Evolutionary conservation across 2,329 filamentous ascomycete genomes (phyloP).

Genomic region (Pseudogymnoascus destructans): DNA sequence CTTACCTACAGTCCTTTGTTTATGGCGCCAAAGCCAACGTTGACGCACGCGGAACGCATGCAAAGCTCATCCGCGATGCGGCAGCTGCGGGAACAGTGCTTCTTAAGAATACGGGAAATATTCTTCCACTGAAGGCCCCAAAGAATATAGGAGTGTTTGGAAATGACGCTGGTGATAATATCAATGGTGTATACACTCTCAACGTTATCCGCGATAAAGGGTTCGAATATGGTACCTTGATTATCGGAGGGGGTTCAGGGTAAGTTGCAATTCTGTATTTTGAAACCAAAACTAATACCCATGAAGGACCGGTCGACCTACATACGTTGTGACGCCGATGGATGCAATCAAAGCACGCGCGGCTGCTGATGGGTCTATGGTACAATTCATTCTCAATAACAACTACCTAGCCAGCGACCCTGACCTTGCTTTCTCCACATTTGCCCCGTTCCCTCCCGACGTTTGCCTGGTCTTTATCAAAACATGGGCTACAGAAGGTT

Average conservation of each 20-base stretch:
- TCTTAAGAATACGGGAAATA: constrained; percentile 41
- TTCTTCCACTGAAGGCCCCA: constrained; percentile 36
- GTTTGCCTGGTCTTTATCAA: constrained; percentile 50
- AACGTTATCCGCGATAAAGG: not conserved
- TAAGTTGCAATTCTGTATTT: not conserved
- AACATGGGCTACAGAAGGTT: constrained; percentile 44
- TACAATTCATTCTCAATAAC: constrained; percentile 16
- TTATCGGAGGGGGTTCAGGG: constrained; percentile 18
- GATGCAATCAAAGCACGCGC: constrained; percentile 35
- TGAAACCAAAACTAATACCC: not conserved
- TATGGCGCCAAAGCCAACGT: constrained; percentile 27
- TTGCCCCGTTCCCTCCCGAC: constrained; percentile 14
- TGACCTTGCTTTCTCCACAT: constrained; percentile 9
- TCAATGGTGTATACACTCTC: constrained; percentile 22
- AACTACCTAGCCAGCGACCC: constrained; percentile 1
- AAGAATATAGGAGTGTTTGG: constrained; percentile 36
- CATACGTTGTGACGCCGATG: constrained; percentile 46
- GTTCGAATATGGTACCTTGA: constrained; percentile 15
- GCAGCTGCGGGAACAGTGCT: constrained; percentile 51
- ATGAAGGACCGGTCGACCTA: constrained; percentile 38
- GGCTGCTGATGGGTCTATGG: constrained; percentile 2
- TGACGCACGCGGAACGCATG: constrained; percentile 43
- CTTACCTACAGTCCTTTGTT: not conserved
- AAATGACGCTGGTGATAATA: constrained; percentile 32
- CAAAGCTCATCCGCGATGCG: constrained; percentile 39